Conservation (phyloP, 495 filamentous ascomycete species). For the Geoglossum glabrum region DNA sequence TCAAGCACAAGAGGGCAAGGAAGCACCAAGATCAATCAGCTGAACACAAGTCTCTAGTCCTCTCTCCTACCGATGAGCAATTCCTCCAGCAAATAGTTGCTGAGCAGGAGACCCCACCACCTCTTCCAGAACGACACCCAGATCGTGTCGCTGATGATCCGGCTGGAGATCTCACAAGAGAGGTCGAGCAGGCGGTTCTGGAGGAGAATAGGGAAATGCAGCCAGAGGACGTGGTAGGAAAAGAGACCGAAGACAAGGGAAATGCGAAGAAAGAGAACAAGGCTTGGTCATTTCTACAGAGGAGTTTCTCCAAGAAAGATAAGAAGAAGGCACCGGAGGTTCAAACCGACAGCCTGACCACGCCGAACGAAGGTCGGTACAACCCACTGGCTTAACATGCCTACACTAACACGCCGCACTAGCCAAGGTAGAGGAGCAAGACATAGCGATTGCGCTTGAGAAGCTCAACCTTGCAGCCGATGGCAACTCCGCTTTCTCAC, state of each 20-base stretch:
- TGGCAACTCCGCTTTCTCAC: constrained; percentile 63
- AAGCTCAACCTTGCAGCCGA: constrained; percentile 57
- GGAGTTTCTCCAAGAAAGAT: constrained; percentile 1
- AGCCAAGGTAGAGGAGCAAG: constrained; percentile 37
- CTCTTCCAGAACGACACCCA: constrained; percentile 10
- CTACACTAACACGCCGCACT: constrained; percentile 9
- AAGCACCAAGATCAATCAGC: constrained; percentile 16
- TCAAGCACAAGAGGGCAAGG: constrained; percentile 20
- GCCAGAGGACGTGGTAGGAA: constrained; percentile 11
- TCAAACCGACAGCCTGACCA: constrained; percentile 1
- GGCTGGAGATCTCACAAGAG: constrained; percentile 10
- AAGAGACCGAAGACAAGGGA: constrained; percentile 19
- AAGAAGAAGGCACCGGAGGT: neutral
- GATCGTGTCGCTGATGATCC: constrained; percentile 9
- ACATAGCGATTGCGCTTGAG: constrained; percentile 58
- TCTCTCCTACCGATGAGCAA: constrained; percentile 33
- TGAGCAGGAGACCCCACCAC: constrained; percentile 3
- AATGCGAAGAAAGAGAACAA: constrained; percentile 17
- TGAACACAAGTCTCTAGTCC: constrained; percentile 24
- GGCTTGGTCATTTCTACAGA: constrained; percentile 10
- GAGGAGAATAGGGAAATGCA: constrained; percentile 10
- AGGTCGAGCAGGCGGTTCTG: constrained; percentile 16
- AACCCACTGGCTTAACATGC: constrained; percentile 3
- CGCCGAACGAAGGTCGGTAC: constrained; percentile 10
- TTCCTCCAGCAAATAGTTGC: constrained; percentile 30